phyloP scores from a whole-genome alignment of 805 yeast species.

The Teunomyces pallodes region DNA sequence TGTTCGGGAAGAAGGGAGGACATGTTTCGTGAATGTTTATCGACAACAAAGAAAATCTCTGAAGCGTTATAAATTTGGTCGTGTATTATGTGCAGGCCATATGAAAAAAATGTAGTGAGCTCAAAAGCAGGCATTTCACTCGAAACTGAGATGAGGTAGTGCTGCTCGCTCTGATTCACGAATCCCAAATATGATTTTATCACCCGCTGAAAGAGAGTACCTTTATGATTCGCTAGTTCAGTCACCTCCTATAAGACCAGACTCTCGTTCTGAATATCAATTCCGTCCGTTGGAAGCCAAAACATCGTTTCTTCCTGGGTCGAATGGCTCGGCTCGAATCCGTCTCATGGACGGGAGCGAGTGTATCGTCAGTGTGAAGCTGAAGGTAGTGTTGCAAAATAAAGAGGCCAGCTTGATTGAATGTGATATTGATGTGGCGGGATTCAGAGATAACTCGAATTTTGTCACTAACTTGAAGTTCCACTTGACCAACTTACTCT shows the following conservation, averaged over 20 bases:
- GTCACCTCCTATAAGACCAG: conserved; percentile 73
- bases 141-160: neutral
- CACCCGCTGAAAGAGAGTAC: conserved; percentile 75
- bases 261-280: conserved; percentile 71
- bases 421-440: conserved; percentile 79
- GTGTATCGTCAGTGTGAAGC: conserved; percentile 87
- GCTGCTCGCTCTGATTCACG: neutral
- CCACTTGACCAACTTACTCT: conserved; percentile 52
- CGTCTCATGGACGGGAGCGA: conserved; percentile 88
- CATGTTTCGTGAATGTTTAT: neutral
- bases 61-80: neutral
- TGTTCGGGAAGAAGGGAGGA: conserved; percentile 3
- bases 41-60: neutral
- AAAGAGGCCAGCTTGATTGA: conserved; percentile 53
- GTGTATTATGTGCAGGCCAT: too few relatives aligned
- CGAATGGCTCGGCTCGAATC: conserved; percentile 91
- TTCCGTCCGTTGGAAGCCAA: conserved; percentile 85
- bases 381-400: conserved; percentile 60
- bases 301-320: conserved; percentile 75
- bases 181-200: conserved; percentile 50
- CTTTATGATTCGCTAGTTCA: conserved; percentile 67
- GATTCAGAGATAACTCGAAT: conserved; percentile 75
- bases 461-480: conserved; percentile 63
- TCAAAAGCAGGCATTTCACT: neutral
- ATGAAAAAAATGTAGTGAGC: neutral